phyloP scores from a whole-genome alignment of 1,284 basidiomycete species.

The Ustilago xerochloae region DNA sequence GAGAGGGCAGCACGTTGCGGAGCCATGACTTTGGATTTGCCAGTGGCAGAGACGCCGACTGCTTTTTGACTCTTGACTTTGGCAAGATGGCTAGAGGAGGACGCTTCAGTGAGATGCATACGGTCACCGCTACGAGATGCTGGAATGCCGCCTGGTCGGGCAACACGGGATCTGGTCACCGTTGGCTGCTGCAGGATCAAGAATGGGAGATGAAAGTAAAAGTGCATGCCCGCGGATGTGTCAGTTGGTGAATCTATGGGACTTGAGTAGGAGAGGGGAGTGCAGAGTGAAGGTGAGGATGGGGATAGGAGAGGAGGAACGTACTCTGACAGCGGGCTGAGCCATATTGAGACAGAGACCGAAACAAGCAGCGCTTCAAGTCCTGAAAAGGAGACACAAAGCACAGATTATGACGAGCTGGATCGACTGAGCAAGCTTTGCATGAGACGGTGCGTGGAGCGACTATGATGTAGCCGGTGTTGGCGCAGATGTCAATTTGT shows the following conservation, averaged over 20 bases:
- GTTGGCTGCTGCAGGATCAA: conserved; percentile 22
- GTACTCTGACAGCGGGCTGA: conserved; percentile 41
- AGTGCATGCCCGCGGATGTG: conserved; percentile 3
- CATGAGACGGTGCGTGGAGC: conserved; percentile 3
- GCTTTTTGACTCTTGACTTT: conserved; percentile 30
- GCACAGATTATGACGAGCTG: conserved; percentile 9
- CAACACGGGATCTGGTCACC: conserved; percentile 33
- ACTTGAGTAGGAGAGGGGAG: background rate
- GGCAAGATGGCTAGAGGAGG: conserved; percentile 27
- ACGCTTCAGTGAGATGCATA: conserved; percentile 43
- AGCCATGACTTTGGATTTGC: conserved; percentile 30
- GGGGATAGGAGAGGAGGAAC: background rate
- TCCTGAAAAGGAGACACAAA: conserved; percentile 3
- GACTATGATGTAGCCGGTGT: background rate
- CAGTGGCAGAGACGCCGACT: conserved; percentile 10
- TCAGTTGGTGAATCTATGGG: background rate
- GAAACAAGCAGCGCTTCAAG: background rate
- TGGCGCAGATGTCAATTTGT: background rate
- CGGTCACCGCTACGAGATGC: conserved; percentile 49
- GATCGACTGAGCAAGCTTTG: background rate
- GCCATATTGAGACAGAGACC: conserved; percentile 22
- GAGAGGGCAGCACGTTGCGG: conserved; percentile 37
- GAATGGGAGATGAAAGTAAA: background rate
- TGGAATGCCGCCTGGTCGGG: conserved; percentile 41
- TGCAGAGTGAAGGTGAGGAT: background rate